Base-by-base conservation (phyloP, 1,284 basidiomycete genomes). In the Cronartium ribicola region DNA sequence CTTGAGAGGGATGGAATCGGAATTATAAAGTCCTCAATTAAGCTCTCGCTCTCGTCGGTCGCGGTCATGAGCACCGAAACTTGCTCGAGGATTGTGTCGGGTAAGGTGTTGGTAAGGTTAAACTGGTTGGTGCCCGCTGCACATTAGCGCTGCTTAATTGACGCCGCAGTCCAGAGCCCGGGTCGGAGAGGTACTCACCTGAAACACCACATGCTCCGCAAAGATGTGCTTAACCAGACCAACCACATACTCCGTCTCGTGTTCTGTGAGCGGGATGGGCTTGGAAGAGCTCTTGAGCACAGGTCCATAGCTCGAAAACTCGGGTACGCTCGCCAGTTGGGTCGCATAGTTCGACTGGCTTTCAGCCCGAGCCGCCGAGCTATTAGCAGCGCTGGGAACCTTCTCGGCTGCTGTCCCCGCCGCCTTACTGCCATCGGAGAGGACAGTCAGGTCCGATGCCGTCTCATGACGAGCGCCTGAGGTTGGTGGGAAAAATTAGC, bases 191-290 rank as follows among this genome's bases (percentile, higher is more conserved):
- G 48, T 20, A 79, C 85, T 75, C 79, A 90, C 91, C 86, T 94
- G 94, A 87, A 97, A 95, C 55, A 99, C 95, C 76, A 98, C 82
- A 81, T 98, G 92, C 76, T 94, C 91, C 81, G 89, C 89, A 87
- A 94, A 99, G 71, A 98, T 87, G 82, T 98, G 96, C 84, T 98
- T 98, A 83, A 97, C 91, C 77, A 91, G 93, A 14, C 90, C 88
- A 72, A 98, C 95, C 79, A 96, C 93, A 81, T 98, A 99, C 83
- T 98, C 96, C 6, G 94, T 98, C 83, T 98, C 96, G 80, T 87
- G 89, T 84, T 99, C 96, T 40, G 96, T 98, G 75, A 98, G 88
- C 78, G 90, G 90, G 41, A 86, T 84, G 6, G 90, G 89, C 80
- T 89, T 92, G 65, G 86, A 78, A 76, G 89, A 91, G 84, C 92